phyloP scores from a whole-genome alignment of 148 eudicot species.

The Spergularia marina region DNA sequence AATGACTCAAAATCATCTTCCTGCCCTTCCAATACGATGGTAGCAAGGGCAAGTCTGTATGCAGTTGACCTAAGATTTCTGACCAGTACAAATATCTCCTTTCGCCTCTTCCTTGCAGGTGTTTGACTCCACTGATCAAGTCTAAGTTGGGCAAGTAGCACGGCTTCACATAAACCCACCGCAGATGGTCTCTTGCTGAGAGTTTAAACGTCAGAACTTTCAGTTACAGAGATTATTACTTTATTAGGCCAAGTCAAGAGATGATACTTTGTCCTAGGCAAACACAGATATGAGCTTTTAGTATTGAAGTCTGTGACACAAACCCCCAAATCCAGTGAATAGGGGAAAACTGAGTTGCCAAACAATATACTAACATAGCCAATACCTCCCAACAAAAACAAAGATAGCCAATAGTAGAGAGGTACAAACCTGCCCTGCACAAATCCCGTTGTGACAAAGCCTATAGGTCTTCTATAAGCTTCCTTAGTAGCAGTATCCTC shows the following conservation, averaged over 20 bases:
- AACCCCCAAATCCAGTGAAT: too few species aligned
- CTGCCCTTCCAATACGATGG: slow-evolving; percentile 64
- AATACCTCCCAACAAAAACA: too few species aligned
- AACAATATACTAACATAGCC: too few species aligned
- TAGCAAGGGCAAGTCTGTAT: slow-evolving; percentile 73
- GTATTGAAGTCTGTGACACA: background rate
- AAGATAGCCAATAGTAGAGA: background rate
- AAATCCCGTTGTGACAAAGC: slow-evolving; percentile 87
- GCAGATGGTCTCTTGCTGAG: slow-evolving; percentile 82
- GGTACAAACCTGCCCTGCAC: slow-evolving; percentile 72
- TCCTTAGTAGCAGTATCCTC: slow-evolving; percentile 47
- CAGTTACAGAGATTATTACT: background rate
- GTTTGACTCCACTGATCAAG: slow-evolving; percentile 69
- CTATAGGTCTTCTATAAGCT: slow-evolving; percentile 68
- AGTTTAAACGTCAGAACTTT: background rate
- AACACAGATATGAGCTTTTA: background rate
- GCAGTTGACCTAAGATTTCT: slow-evolving; percentile 89
- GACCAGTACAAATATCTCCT: slow-evolving; percentile 74
- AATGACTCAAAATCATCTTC: slow-evolving; percentile 55
- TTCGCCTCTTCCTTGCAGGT: slow-evolving; percentile 54
- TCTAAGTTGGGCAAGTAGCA: slow-evolving; percentile 61
- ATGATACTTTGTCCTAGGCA: background rate
- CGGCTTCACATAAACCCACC: slow-evolving; percentile 67
- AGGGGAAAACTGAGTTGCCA: too few species aligned
- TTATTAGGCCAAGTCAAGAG: background rate